Evolutionary conservation across 1,284 basidiomycete species (phyloP).

Genomic region (Mycosarcoma mackinlayi): DNA sequence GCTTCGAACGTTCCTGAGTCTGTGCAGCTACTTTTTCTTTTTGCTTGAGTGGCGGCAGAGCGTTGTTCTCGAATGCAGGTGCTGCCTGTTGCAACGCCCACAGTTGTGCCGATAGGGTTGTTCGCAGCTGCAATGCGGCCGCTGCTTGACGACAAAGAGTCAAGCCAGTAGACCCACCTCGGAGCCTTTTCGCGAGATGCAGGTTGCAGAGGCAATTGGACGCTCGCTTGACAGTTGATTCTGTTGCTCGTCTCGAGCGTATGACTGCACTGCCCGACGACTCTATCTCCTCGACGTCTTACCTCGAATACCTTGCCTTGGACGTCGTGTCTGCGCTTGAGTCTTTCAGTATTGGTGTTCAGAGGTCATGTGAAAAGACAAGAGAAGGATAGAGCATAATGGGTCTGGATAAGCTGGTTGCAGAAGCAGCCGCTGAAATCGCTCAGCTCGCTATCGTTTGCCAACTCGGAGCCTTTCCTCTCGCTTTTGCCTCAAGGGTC

Average conservation of each 20-base stretch:
- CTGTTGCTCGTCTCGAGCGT: neutral
- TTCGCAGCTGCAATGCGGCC: too few species aligned
- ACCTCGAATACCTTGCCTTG: neutral
- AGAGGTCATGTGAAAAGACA: too few species aligned
- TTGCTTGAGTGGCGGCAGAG: too few species aligned
- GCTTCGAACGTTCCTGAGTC: neutral
- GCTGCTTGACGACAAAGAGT: too few species aligned
- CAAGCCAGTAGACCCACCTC: conserved; percentile 9
- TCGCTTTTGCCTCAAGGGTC: conserved; percentile 9
- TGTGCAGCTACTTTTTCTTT: too few species aligned
- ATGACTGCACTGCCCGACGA: neutral
- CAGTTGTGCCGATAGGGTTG: too few species aligned
- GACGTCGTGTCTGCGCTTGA: too few species aligned
- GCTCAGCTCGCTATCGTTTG: neutral
- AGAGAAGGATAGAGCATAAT: too few species aligned
- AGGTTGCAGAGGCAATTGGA: neutral
- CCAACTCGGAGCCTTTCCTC: conserved; percentile 36
- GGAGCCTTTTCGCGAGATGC: conserved; percentile 8
- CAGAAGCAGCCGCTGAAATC: too few species aligned
- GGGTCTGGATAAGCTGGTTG: neutral
- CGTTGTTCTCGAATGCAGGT: too few species aligned
- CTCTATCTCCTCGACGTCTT: neutral
- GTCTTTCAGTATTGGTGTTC: too few species aligned
- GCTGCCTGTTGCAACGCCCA: too few species aligned
- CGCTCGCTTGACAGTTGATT: neutral